Evolutionary conservation across 2,329 filamentous ascomycete species (phyloP), one percentile per base, ranked within the genome.

Genomic region (Exophiala viscosa): DNA sequence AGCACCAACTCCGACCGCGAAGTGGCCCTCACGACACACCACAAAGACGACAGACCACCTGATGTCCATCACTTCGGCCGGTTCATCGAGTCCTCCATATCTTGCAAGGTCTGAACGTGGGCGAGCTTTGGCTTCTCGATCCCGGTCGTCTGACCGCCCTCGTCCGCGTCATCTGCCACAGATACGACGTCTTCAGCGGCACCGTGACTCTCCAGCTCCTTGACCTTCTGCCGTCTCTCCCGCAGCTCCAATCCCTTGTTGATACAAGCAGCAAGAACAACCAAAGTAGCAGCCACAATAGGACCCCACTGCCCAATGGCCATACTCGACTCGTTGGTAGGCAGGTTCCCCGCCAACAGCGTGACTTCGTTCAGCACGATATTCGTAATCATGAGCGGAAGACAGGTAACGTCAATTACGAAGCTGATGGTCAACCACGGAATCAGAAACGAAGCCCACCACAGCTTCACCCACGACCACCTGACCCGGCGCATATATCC

Each of bases 271-370:
- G 63, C 64, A n/a, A 63, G 15, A n/a, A 66, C 45, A 10, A 64
- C 61, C 15, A 66, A 53, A 13, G 40, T 17, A 3, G 63, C 55
- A 15, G 55, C 60, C 5, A 62, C 62, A 38, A 61, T 53, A 2
- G 62, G 53, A 2, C 59, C 58, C 64, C 64, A 66, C 42, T 66
- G 63, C 3, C 64, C 64, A 8, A 66, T 60, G 5, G 57, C 57
- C 18, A 55, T 57, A 13, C 58, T 51, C 1, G 49, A 48, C 54
- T 66, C 64, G 32, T 63, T 60, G 23, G 57, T 49, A 9, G 63
- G 64, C 8, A 61, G 46, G 4, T 54, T 47, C 10, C 60, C 56
- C 14, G 40, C 51, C 47, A 61, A 40, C 15, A 66, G 40, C 4
- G 54, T 57, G 17, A 66, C 34, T 48, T 66, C 64, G 43, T 65